phyloP scores from a whole-genome alignment of 257 asterid genomes.

The Fraxinus cuspidata region DNA sequence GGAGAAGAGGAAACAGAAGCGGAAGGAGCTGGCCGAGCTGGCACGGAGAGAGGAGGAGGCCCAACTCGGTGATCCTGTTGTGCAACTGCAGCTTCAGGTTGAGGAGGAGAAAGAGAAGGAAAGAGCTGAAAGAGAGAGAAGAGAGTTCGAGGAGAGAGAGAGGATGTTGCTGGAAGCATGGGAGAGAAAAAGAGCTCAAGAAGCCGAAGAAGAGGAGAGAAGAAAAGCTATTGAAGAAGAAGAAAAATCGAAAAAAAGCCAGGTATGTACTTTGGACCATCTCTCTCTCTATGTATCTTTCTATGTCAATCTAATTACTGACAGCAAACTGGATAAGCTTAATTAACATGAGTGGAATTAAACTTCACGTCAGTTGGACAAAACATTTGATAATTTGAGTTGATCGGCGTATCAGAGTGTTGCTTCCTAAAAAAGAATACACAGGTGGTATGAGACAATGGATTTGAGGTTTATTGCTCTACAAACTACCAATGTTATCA shows the following conservation, averaged over 20 bases:
- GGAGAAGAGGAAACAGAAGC: slow-evolving; percentile 84
- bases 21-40: slow-evolving; percentile 77
- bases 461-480: neutral
- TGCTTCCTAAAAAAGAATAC: neutral
- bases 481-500: neutral
- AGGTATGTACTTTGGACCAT: slow-evolving; percentile 37
- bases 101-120: slow-evolving; percentile 78
- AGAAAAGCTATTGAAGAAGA: slow-evolving; percentile 51
- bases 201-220: slow-evolving; percentile 60
- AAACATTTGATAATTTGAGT: neutral
- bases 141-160: slow-evolving; percentile 82
- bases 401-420: neutral
- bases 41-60: slow-evolving; percentile 71
- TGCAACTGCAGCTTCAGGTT: slow-evolving; percentile 60
- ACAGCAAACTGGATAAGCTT: neutral
- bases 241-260: slow-evolving; percentile 38
- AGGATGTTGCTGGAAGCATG: slow-evolving; percentile 67
- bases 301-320: neutral
- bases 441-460: neutral
- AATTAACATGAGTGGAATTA: neutral
- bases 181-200: slow-evolving; percentile 55
- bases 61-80: slow-evolving; percentile 70
- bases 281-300: neutral
- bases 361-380: neutral
- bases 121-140: slow-evolving; percentile 63